Percentiles rank a stretch among this genome's conserved stretches.
Evolutionary conservation across 164 flowering plant species (phyloP).

Genomic region (Aristolochia contorta): DNA sequence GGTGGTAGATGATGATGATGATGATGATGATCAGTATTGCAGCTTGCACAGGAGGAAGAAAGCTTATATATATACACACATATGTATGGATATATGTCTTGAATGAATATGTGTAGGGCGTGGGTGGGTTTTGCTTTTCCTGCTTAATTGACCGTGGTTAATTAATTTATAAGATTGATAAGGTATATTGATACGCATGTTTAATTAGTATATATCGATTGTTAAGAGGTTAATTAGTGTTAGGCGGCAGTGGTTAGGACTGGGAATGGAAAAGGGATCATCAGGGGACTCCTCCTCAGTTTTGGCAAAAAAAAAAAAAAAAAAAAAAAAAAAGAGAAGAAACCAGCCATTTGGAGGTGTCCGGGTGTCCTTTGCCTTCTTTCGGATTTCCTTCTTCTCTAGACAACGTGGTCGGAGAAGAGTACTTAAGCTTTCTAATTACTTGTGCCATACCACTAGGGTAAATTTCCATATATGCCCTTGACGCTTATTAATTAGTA

Average conservation of each 20-base stretch:
- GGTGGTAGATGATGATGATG: too few relatives aligned
- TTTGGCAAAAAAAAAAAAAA: too few relatives aligned
- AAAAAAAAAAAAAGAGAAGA: too few relatives aligned
- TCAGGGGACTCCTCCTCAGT: too few relatives aligned
- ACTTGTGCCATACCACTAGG: background rate
- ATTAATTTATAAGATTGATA: background rate
- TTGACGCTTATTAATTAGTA: too few relatives aligned
- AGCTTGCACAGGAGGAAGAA: background rate
- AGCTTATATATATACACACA: conserved; percentile 4
- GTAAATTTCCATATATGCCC: background rate
- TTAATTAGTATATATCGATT: background rate
- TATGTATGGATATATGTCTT: too few relatives aligned
- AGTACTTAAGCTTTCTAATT: conserved; percentile 7
- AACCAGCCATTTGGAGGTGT: conserved; percentile 19
- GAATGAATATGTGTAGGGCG: too few relatives aligned
- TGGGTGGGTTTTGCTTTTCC: background rate
- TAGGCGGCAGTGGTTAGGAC: conserved; percentile 21
- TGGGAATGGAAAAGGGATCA: too few relatives aligned
- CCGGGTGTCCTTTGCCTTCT: conserved; percentile 29
- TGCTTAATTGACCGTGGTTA: background rate
- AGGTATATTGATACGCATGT: too few relatives aligned
- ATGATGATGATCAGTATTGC: too few relatives aligned
- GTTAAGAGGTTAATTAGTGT: background rate
- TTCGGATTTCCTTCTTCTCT: conserved; percentile 14
- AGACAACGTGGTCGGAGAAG: conserved; percentile 17